Evolutionary conservation across 2,329 filamentous ascomycete species (phyloP).

Genomic region (Pseudogymnoascus sp.): DNA sequence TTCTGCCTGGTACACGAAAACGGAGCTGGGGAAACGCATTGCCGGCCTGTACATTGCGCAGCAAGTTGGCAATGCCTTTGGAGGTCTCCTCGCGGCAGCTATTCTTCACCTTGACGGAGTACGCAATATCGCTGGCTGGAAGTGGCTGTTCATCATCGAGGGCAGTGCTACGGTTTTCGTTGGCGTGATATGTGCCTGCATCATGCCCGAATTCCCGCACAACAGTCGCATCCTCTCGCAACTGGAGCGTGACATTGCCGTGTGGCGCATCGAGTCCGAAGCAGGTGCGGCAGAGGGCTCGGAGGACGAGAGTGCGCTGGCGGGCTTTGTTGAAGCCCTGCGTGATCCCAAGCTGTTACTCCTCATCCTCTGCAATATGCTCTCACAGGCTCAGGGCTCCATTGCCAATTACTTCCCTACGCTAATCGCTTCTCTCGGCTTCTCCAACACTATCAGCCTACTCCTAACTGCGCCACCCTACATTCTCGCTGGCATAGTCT

Average conservation of each 20-base stretch:
- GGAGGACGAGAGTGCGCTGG: constrained; percentile 27
- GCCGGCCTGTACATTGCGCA: constrained; percentile 32
- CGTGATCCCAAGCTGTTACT: constrained; percentile 33
- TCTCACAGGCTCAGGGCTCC: constrained; percentile 33
- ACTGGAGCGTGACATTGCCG: constrained; percentile 27
- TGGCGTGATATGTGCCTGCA: constrained; percentile 26
- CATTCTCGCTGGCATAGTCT: constrained; percentile 33
- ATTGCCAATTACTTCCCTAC: constrained; percentile 34
- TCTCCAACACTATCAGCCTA: constrained; percentile 33
- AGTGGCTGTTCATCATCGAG: constrained; percentile 44
- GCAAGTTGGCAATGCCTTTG: constrained; percentile 38
- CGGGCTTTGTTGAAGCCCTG: constrained; percentile 27
- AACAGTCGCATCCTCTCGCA: constrained; percentile 31
- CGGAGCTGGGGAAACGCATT: constrained; percentile 32
- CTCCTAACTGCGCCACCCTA: constrained; percentile 42
- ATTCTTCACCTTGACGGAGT: constrained; percentile 41
- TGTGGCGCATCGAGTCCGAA: constrained; percentile 31
- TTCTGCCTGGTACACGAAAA: constrained; percentile 33
- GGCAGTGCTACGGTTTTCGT: constrained; percentile 35
- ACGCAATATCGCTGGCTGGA: constrained; percentile 41
- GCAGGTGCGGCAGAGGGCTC: constrained; percentile 33
- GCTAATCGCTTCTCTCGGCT: constrained; percentile 29
- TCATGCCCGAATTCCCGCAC: constrained; percentile 36
- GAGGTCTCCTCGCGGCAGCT: constrained; percentile 41
- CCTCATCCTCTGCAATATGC: constrained; percentile 34